Percentiles rank a stretch among this genome's conserved stretches.
Conservation (phyloP, 306 rosid species). For the Cucumis cinereus region DNA sequence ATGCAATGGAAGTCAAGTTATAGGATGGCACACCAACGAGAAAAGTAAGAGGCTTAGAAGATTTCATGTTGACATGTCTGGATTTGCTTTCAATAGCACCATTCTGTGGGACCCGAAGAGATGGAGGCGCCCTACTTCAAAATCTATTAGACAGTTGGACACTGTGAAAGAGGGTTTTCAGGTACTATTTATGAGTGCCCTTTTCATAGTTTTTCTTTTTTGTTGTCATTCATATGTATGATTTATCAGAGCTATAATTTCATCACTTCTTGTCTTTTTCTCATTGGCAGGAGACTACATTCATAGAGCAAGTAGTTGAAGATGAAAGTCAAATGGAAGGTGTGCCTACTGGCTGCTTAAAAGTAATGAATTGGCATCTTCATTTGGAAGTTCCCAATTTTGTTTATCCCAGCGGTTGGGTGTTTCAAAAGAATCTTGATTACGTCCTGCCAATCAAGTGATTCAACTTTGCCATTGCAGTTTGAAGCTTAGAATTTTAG, state of each 20-base stretch:
- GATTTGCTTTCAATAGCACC: constrained; percentile 96
- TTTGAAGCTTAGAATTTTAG: constrained; percentile 17
- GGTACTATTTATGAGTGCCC: constrained; percentile 24
- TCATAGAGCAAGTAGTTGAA: constrained; percentile 77
- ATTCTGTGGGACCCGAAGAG: constrained; percentile 91
- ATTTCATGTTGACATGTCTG: constrained; percentile 99
- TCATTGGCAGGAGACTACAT: constrained; percentile 72
- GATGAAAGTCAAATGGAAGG: constrained; percentile 96
- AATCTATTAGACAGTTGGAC: constrained; percentile 68
- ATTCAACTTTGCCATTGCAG: constrained; percentile 11
- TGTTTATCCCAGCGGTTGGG: constrained; percentile 78
- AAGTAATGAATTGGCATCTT: constrained; percentile 90
- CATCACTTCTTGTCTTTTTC: constrained; percentile 3
- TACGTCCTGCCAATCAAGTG: constrained; percentile 44
- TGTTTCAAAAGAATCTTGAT: constrained; percentile 66
- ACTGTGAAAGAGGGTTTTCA: constrained; percentile 94
- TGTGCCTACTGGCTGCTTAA: constrained; percentile 48
- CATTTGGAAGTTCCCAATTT: constrained; percentile 48
- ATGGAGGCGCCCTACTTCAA: constrained; percentile 64
- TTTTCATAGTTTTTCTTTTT: not conserved
- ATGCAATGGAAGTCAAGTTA: constrained; percentile 83
- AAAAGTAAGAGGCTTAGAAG: constrained; percentile 79
- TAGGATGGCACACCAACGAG: constrained; percentile 97
- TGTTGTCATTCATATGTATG: not conserved
- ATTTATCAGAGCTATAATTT: constrained; percentile 1